Evolutionary conservation across 2,329 filamentous ascomycete species (phyloP), one percentile per base, ranked within the genome.

Genomic region (Aureobasidium namibiae): DNA sequence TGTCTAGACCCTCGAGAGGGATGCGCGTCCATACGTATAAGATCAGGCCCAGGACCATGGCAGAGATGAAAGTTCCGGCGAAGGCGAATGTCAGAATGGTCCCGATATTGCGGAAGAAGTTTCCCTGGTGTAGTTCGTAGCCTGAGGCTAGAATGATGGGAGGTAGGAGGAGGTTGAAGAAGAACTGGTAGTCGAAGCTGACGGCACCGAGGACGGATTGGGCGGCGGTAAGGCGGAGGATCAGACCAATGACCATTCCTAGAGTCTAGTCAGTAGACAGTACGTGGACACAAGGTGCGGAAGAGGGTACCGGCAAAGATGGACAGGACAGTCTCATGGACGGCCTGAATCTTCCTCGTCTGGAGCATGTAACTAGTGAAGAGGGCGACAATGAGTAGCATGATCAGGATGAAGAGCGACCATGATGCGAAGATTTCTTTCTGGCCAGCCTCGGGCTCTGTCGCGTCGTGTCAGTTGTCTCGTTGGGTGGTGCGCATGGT

Each of bases 111-210:
- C 92, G 88, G 76, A 99, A 99, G 81, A 99, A 99, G 77, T 99
- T 99, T 67, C 90, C 92, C 76, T 99, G 94, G 73, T 99, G 94
- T 62, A 99, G 76, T 75, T 99, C 94, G 76, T 97, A 99, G 58
- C 94, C 94, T 16, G 92, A 96, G 16, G 92, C 92, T 29, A 99
- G 82, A 71, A 99, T 99, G 71, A 99, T 99, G 60, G 94, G 94
- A 38, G 94, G 94, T n/a, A 99, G 88, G 13, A 99, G 84, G 46
- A 99, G 83, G 74, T 99, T 99, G 81, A 99, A 99, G 80, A 99
- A 99, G 79, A 97, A 96, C 71, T 97, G 92, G 73, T 96, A 96
- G 77, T 97, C 89, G 79, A 99, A 99, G 74, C 88, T 95, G 69
- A 99, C 91, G 64, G 90, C 86, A 70, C 89, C 89, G 72, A 92